Base-by-base conservation (phyloP, 192 early-diverging fungal species). In the Backusella liffmaniae region DNA sequence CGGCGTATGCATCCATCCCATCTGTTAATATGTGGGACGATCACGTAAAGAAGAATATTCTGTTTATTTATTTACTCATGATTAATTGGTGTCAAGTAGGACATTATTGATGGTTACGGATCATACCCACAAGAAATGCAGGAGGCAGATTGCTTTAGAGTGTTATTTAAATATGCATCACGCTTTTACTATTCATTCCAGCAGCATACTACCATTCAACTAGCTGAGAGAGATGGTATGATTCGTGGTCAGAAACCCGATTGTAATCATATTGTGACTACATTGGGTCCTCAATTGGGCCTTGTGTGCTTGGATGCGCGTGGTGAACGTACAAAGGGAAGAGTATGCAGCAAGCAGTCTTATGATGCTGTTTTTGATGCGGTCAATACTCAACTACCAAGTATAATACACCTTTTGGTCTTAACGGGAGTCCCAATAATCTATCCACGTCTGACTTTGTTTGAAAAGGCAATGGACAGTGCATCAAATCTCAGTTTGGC, bases 121-220 rank as follows among this genome's bases (percentile, higher is more conserved):
- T 91, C 89, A 46, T 96, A 96, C 71, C 94, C 94, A 0, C 80
- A 85, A 70, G 87, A 90, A 65, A 84, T 94, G 76, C 91, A 91
- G 72, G 66, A 87, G 66, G 87, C 90, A 35, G 78, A 84, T 15
- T 87, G 92, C 12, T 92, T 94, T 84, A 29, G 3, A 73, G 70
- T 73, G 26, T 73, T 94, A 73, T 89, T 87, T 73, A 78, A 84
- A 53, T 78, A 87, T 35, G 94, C 93, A 13, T 80, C 84, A 51
- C 89, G 90, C 35, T 93, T 92, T 83, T 95, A 92, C 84, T 84
- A 89, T 53, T 82, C 94, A 66, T 96, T 91, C 86, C 95, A 96
- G 84, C 90, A 90, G 4, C 92, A 94, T 76, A 87, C 91, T 18
- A 93, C 84, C 41, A 76, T 86, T 66, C 66, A 81, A 46, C 73